Evolutionary conservation across 106 monocot species (phyloP), one percentile per base, ranked within the genome.

Genomic region (Platanthera guangdongensis): DNA sequence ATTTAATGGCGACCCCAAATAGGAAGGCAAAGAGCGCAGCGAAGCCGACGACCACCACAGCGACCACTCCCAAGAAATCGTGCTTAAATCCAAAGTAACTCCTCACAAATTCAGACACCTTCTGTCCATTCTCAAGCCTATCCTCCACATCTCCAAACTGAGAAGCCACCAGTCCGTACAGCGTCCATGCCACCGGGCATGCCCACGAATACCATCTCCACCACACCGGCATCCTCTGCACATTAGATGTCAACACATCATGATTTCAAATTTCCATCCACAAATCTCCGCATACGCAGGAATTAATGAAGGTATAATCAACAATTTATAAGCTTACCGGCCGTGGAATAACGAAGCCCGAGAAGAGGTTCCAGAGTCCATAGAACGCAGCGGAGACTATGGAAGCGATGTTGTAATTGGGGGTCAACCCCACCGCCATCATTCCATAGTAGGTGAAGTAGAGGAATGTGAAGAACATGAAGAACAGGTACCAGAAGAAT

Each of bases 181-280:
- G 6, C 2, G 80, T 86, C 86, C 86, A 82, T 9, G 86, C 54
- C 0, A 86, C 82, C 6, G 86, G 86, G 59, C 88, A 87, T 12
- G 73, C 81, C 94, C 94, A 94, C 22, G 55, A 84, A 68, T 91
- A 94, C 94, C 94, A 94, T 74, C 94, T 85, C 88, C 94, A 94
- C 94, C 94, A 91, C 18, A 89, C 73, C 4, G 94, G 94, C 15
- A 94, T 89, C 14, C 69, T 89, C 94, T 94, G 84, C 75, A 83
- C 21, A 19, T 18, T 22, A 19, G 22, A 63, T 2, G 11, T 9
- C 14, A 57, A n/a, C 57, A 57, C 3, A 3, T 39, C 3, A 3
- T 39, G 2, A 3, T 39, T 39, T 39, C 39, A 39, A 39, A 39
- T 39, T 39, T 3, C 39, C 39, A 39, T 39, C 39, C 39, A 39